These are phyloP conservation scores for Sphaerulina vaccinii DNA, from an alignment of 2,329 filamentous ascomycete genomes.

Conservation along the genomic window DNA sequence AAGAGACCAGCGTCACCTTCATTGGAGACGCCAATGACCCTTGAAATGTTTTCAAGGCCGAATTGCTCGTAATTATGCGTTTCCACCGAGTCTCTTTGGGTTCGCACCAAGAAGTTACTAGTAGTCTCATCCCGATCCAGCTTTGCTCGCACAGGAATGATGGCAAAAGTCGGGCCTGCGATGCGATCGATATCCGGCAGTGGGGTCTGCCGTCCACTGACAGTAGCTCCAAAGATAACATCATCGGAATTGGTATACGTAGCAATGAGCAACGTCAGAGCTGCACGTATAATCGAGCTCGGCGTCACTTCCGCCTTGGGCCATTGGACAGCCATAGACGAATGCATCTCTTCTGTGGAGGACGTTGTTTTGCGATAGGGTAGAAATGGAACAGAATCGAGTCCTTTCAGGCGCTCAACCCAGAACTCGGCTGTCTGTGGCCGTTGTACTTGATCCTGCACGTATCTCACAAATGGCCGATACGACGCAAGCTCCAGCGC, in stretches of 20 bases:
- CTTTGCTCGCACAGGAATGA: conserved; percentile 10
- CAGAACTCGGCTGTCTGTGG: conserved; percentile 24
- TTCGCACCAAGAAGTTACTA: not conserved
- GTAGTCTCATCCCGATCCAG: not conserved
- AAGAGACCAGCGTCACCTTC: conserved; percentile 51
- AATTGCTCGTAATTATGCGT: conserved; percentile 17
- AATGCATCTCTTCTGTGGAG: not conserved
- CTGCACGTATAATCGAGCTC: conserved; percentile 11
- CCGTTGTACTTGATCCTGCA: not conserved
- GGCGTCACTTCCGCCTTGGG: conserved; percentile 11
- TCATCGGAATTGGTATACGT: conserved; percentile 11
- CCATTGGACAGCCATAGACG: too few relatives aligned
- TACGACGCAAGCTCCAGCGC: not conserved
- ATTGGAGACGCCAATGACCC: not conserved
- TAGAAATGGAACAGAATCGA: conserved; percentile 37
- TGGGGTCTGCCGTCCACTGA: conserved; percentile 28
- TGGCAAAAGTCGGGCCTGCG: conserved; percentile 22
- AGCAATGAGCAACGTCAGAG: conserved; percentile 12
- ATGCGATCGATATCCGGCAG: conserved; percentile 6
- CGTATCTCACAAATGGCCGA: conserved; percentile 3
- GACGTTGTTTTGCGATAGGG: conserved; percentile 5
- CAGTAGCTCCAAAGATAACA: conserved; percentile 18
- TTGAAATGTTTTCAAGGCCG: conserved; percentile 5
- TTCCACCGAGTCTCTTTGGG: conserved; percentile 13
- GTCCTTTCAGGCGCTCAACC: conserved; percentile 33